Evolutionary conservation across 2,329 filamentous ascomycete species (phyloP), one percentile per base, ranked within the genome.

Genomic region (Phyllosticta citribraziliensis): DNA sequence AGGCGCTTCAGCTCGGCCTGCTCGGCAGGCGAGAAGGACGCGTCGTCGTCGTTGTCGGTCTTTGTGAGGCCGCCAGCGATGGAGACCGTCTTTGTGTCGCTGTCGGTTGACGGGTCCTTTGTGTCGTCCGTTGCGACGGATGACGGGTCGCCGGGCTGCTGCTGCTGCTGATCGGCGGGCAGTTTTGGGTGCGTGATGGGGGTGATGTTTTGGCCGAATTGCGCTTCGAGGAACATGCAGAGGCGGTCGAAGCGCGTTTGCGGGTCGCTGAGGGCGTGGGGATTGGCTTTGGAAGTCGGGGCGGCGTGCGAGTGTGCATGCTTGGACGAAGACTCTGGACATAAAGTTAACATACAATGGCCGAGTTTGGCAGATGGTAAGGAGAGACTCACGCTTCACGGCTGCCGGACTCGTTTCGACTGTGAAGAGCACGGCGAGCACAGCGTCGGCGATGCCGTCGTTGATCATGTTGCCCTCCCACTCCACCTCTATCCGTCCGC

Each of bases 381-480:
- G 14, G n/a, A 5, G 30, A 52, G 24, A 76, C 82, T 75, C 80
- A 89, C 91, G 89, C 76, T 94, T 95, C 57, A 99, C 93, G 12
- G 94, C 93, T 14, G 94, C 94, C 5, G 93, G 94, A 59, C 89
- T 96, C 74, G 88, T 95, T 75, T 99, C 94, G 22, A 96, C 89
- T 0, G 89, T 92, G 67, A 96, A 85, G 11, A 99, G 81, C 2
- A 97, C 91, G 0, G 91, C 91, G 81, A 97, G 90, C 60, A 97
- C 88, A 17, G 94, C 91, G 74, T 99, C 94, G n/a, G 94, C 94
- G 69, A 99, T 95, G 63, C 91, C 90, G 70, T 99, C 94, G 73
- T 97, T 99, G 70, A 97, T 87, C 78, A 96, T 89, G 72, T 97
- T 99, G 62, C 92, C 94, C 73, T 97, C 93, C 94, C 94, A 99